Percentiles rank a stretch among this genome's conserved stretches.
phyloP scores from a whole-genome alignment of 2,329 filamentous ascomycete genomes.

The Domatiomyces catenatus region DNA sequence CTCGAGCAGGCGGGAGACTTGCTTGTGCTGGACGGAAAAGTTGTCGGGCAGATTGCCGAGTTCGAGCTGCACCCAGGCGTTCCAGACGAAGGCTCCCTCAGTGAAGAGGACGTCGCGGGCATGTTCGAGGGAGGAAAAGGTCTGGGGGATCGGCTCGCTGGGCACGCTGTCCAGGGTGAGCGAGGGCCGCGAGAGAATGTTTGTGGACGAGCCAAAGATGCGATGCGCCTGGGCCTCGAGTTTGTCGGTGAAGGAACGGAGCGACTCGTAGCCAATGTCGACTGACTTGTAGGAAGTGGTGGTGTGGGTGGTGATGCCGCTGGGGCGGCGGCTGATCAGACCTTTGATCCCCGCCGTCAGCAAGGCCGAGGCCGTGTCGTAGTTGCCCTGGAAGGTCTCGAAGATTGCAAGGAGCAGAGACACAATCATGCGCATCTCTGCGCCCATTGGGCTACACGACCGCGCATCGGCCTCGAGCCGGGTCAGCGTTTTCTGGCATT shows the following conservation, averaged over 20 bases:
- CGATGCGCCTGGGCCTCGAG: slow-evolving; percentile 7
- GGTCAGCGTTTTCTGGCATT: slow-evolving; percentile 10
- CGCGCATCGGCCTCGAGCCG: slow-evolving; percentile 8
- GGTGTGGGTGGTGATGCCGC: slow-evolving; percentile 11
- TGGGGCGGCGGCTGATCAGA: slow-evolving; percentile 8
- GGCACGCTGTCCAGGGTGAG: slow-evolving; percentile 1
- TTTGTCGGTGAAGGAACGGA: slow-evolving; percentile 9
- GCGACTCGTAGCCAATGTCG: slow-evolving; percentile 9
- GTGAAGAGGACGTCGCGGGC: slow-evolving; percentile 16
- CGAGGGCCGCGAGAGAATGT: neutral
- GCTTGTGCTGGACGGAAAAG: slow-evolving; percentile 11
- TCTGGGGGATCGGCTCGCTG: slow-evolving; percentile 9
- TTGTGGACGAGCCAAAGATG: slow-evolving; percentile 9
- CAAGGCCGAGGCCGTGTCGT: slow-evolving; percentile 9
- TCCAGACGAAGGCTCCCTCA: slow-evolving; percentile 15
- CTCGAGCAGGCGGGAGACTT: slow-evolving; percentile 13
- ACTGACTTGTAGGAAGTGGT: slow-evolving; percentile 13
- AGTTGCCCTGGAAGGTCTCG: slow-evolving; percentile 16
- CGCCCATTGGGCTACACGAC: slow-evolving; percentile 5
- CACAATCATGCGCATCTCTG: slow-evolving; percentile 14
- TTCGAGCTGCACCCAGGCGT: slow-evolving; percentile 12
- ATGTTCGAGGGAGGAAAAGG: slow-evolving; percentile 11
- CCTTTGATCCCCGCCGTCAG: slow-evolving; percentile 11
- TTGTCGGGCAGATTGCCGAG: slow-evolving; percentile 6
- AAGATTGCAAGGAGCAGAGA: slow-evolving; percentile 14